Percentiles rank a stretch among this genome's conserved stretches.
phyloP scores from a whole-genome alignment of 257 asterid species.

The Buddleja alternifolia region DNA sequence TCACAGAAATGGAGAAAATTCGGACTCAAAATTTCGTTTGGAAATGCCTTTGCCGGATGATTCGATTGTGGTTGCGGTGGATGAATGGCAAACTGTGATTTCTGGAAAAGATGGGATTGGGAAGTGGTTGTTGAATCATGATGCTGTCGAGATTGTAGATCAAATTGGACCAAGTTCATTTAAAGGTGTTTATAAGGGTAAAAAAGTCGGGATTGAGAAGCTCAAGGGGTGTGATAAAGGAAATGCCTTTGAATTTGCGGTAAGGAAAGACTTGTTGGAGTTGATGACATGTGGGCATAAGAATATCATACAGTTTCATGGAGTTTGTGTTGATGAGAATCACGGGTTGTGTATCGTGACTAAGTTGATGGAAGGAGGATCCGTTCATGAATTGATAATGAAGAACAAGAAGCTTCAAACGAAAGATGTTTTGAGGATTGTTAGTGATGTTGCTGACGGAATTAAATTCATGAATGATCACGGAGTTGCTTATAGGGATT shows the following conservation, averaged over 20 bases:
- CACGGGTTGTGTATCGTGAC: slow-evolving; percentile 88
- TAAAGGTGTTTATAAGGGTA: slow-evolving; percentile 81
- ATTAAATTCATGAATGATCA: slow-evolving; percentile 93
- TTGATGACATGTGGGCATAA: slow-evolving; percentile 94
- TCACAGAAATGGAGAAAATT: slow-evolving; percentile 58
- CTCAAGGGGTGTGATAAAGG: slow-evolving; percentile 97
- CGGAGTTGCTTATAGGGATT: slow-evolving; percentile 81
- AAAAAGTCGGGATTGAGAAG: slow-evolving; percentile 78
- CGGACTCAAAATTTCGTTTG: slow-evolving; percentile 52
- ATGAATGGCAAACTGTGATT: slow-evolving; percentile 93
- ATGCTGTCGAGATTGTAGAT: slow-evolving; percentile 69
- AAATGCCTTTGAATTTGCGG: slow-evolving; percentile 79
- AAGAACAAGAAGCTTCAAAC: slow-evolving; percentile 81
- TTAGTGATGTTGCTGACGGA: slow-evolving; percentile 81
- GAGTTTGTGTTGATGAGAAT: slow-evolving; percentile 77
- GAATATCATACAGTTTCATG: slow-evolving; percentile 74
- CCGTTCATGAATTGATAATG: slow-evolving; percentile 70
- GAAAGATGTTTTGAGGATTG: slow-evolving; percentile 71
- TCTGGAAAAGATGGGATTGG: slow-evolving; percentile 71
- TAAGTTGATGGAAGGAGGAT: slow-evolving; percentile 92
- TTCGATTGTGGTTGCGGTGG: slow-evolving; percentile 72
- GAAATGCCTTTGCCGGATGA: slow-evolving; percentile 66
- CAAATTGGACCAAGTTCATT: slow-evolving; percentile 74
- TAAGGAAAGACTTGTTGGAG: slow-evolving; percentile 76
- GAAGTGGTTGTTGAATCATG: slow-evolving; percentile 71